These are phyloP conservation scores for Melastoma candidum DNA, from an alignment of 441 rosid genomes.

Conservation along the genomic window DNA sequence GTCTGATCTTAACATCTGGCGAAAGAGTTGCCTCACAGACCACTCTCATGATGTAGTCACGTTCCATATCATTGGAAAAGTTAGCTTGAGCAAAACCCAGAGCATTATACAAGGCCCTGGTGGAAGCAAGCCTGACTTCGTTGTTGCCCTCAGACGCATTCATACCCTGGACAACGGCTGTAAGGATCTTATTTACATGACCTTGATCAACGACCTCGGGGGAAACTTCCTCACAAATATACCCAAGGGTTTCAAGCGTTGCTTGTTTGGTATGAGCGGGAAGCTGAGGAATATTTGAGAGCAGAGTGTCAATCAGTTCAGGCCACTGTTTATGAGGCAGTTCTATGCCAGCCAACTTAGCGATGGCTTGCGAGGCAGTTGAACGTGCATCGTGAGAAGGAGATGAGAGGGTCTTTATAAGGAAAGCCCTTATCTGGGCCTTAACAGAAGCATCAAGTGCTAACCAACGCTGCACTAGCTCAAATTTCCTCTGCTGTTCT, in stretches of 20 bases:
- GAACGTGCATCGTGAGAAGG: slow-evolving; percentile 52
- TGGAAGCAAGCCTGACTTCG: slow-evolving; percentile 83
- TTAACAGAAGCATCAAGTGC: slow-evolving; percentile 36
- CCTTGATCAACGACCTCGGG: slow-evolving; percentile 59
- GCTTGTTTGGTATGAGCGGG: slow-evolving; percentile 69
- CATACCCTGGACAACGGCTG: slow-evolving; percentile 97
- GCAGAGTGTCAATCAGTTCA: slow-evolving; percentile 53
- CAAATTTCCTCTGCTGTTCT: slow-evolving; percentile 52
- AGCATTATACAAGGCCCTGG: slow-evolving; percentile 73
- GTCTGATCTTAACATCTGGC: slow-evolving; percentile 72
- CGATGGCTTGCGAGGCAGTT: slow-evolving; percentile 73
- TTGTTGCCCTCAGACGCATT: slow-evolving; percentile 48
- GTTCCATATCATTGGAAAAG: slow-evolving; percentile 90
- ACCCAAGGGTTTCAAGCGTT: slow-evolving; percentile 81
- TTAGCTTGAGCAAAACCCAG: slow-evolving; percentile 83
- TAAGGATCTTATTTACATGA: slow-evolving; percentile 77
- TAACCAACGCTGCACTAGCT: slow-evolving; percentile 59
- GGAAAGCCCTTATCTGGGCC: slow-evolving; percentile 42
- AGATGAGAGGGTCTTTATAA: slow-evolving; percentile 47
- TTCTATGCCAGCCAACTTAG: slow-evolving; percentile 83
- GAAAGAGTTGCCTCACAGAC: slow-evolving; percentile 86
- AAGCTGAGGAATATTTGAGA: slow-evolving; percentile 49
- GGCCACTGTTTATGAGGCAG: slow-evolving; percentile 92
- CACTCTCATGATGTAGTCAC: slow-evolving; percentile 81
- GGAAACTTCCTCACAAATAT: slow-evolving; percentile 83